phyloP scores from a whole-genome alignment of 441 rosid genomes.

The Croton setiger region DNA sequence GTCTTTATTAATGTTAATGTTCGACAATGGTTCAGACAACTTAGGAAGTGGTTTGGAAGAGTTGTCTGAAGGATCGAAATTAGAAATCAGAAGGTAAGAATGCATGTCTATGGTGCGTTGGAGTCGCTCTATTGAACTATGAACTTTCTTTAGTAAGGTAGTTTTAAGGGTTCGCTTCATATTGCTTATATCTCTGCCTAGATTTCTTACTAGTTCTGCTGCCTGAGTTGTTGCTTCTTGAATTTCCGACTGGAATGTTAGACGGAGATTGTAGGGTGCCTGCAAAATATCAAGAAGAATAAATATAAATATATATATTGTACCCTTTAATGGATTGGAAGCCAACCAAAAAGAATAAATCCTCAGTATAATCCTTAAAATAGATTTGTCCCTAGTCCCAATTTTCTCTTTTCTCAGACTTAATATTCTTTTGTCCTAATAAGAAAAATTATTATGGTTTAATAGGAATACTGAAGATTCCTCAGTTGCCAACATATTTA shows the following conservation, averaged over 20 bases:
- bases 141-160: conserved; percentile 41
- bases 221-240: conserved; percentile 46
- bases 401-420: not conserved
- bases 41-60: conserved; percentile 29
- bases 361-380: not conserved
- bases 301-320: not conserved
- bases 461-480: not conserved
- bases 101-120: conserved; percentile 51
- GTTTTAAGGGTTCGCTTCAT: conserved; percentile 42
- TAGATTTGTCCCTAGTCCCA: not conserved
- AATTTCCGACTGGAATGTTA: conserved; percentile 48
- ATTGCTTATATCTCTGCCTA: conserved; percentile 45
- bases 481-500: not conserved
- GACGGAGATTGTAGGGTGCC: conserved; percentile 56
- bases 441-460: not conserved
- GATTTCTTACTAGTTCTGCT: conserved; percentile 48
- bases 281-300: conserved; percentile 21
- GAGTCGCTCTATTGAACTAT: conserved; percentile 46
- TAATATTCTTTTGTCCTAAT: not conserved
- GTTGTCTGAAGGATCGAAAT: conserved; percentile 28
- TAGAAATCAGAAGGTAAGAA: conserved; percentile 40
- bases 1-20: conserved; percentile 6
- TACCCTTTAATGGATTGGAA: not conserved
- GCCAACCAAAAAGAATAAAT: not conserved
- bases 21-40: conserved; percentile 26